Evolutionary conservation across 31 red algal genomes (phyloP).

Genomic region (Endocladia muricata): DNA sequence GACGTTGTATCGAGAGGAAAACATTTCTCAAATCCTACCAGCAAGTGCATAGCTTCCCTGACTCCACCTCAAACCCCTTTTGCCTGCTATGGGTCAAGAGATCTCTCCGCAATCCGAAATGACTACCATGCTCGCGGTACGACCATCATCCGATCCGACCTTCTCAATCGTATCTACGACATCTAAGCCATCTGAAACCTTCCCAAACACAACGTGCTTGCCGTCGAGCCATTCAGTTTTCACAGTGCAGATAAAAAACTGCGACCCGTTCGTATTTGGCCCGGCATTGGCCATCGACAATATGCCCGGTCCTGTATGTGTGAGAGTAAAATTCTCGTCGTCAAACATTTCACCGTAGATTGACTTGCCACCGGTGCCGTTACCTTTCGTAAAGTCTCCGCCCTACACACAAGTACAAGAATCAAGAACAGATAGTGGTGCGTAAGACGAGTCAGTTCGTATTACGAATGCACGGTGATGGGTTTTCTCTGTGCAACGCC

Average conservation of each 20-base stretch:
- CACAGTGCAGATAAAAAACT: conserved; percentile 65
- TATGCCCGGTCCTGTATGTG: conserved; percentile 56
- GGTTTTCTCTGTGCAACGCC: no score
- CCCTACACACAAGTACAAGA: conserved; percentile 49
- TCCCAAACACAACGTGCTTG: conserved; percentile 90
- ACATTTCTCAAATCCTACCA: no score
- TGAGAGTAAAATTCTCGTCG: conserved; percentile 90
- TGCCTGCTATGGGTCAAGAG: no score
- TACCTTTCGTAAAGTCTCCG: conserved; percentile 90
- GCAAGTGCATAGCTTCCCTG: no score
- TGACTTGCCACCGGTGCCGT: conserved; percentile 93
- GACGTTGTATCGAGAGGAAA: no score
- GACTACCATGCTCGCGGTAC: conserved; percentile 41
- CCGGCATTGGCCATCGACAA: conserved; percentile 96
- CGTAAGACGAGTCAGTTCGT: no score
- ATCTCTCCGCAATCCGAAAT: conserved; percentile 82
- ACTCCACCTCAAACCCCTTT: no score
- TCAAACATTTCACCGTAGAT: conserved; percentile 88
- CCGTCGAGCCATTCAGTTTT: conserved; percentile 94
- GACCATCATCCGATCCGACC: conserved; percentile 46
- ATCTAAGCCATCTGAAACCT: conserved; percentile 87
- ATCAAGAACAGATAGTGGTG: not conserved
- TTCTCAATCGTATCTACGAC: conserved; percentile 75
- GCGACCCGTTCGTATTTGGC: conserved; percentile 86
- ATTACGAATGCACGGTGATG: no score